A percentile compares a stretch with the other conserved stretches of the same genome.
phyloP scores from a whole-genome alignment of 2,329 filamentous ascomycete genomes.

The Apiospora koreana region DNA sequence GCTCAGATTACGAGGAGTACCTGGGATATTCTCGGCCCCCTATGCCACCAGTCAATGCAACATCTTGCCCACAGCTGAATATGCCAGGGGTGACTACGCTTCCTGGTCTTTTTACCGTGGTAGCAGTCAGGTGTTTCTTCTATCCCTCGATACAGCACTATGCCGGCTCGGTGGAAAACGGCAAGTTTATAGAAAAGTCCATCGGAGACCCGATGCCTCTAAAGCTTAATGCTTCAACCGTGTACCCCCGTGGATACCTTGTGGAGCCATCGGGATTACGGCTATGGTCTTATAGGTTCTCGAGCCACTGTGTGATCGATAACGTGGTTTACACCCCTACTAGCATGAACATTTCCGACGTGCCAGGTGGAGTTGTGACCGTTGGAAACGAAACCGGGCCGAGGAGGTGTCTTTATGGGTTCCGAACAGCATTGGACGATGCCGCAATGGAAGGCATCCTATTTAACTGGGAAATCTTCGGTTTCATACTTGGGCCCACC shows the following conservation, averaged over 20 bases:
- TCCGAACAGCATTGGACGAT: too few species aligned
- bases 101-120: background rate
- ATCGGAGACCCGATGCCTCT: background rate
- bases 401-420: background rate
- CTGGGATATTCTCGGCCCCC: background rate
- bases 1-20: background rate
- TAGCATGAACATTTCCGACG: background rate
- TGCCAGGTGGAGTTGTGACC: background rate
- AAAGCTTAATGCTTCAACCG: too few species aligned
- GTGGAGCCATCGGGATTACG: too few species aligned
- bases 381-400: background rate
- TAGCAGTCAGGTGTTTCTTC: background rate
- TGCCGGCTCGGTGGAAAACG: background rate
- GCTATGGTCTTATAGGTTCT: background rate
- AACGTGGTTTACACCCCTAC: background rate
- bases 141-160: background rate
- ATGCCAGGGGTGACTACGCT: background rate
- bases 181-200: rapidly evolving
- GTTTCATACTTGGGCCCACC: too few species aligned
- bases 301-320: background rate
- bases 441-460: too few species aligned
- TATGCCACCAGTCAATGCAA: background rate
- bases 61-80: background rate
- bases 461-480: too few species aligned
- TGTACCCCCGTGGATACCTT: too few species aligned